Evolutionary conservation across 306 rosid genomes (phyloP).

Genomic region (Sechiopsis laciniata): DNA sequence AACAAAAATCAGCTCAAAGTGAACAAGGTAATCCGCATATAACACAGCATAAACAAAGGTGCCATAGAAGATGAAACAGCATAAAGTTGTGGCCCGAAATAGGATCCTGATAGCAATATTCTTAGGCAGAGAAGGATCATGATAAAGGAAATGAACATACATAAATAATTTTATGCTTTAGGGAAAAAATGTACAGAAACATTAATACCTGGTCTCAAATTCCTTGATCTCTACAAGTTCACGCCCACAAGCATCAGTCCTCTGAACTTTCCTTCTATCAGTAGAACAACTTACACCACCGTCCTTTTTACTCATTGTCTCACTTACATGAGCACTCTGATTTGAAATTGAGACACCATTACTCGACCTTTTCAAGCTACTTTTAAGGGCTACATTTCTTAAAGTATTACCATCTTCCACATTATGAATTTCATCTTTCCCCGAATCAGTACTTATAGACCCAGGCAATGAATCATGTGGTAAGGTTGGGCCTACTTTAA

Average conservation of each 20-base stretch:
- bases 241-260: constrained; percentile 83
- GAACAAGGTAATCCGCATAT: too few relatives aligned
- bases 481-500: constrained; percentile 85
- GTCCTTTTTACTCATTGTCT: background rate
- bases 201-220: constrained; percentile 81
- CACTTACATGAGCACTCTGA: constrained; percentile 29
- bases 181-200: constrained; percentile 1
- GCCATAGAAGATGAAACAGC: too few relatives aligned
- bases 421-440: constrained; percentile 37
- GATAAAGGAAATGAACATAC: constrained; percentile 6
- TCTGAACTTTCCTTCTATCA: constrained; percentile 76
- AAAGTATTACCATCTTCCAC: constrained; percentile 34
- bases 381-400: constrained; percentile 52
- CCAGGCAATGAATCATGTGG: constrained; percentile 65
- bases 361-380: constrained; percentile 67
- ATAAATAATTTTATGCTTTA: background rate
- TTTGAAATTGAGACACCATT: constrained; percentile 36
- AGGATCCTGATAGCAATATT: background rate
- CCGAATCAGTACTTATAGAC: constrained; percentile 40
- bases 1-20: too few relatives aligned
- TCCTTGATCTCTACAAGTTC: constrained; percentile 82
- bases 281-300: constrained; percentile 38
- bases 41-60: too few relatives aligned
- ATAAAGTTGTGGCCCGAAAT: background rate
- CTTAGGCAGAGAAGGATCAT: constrained; percentile 8